phyloP scores from a whole-genome alignment of 192 early-diverging fungal genomes.

The Coemansia sp. region DNA sequence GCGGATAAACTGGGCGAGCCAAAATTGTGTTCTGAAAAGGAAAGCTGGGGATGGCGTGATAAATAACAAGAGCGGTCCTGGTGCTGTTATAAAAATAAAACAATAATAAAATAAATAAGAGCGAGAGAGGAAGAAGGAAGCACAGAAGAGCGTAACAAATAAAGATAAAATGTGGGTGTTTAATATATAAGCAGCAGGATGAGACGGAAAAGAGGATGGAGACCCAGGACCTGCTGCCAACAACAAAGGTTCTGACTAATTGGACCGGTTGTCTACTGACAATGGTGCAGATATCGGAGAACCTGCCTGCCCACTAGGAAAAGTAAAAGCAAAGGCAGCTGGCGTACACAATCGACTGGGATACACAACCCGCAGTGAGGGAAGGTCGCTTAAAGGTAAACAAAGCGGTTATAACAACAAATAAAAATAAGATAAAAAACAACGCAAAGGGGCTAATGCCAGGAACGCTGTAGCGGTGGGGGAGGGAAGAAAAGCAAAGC shows the following conservation, averaged over 20 bases:
- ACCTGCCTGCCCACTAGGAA: background rate
- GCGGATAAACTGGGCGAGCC: background rate
- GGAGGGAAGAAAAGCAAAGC: too few species aligned
- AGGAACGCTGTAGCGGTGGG: background rate
- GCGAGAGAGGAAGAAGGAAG: background rate
- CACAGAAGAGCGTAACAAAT: background rate
- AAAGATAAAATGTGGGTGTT: background rate
- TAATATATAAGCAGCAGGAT: conserved; percentile 4
- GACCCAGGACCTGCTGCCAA: background rate
- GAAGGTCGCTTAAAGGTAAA: background rate
- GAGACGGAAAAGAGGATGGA: conserved; percentile 8
- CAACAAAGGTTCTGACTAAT: background rate
- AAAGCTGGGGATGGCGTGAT: background rate
- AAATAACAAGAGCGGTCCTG: background rate
- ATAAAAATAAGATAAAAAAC: background rate
- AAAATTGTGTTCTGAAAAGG: conserved; percentile 1
- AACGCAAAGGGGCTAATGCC: background rate
- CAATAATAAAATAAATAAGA: background rate
- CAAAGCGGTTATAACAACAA: background rate
- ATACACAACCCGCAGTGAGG: background rate
- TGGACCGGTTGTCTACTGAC: background rate
- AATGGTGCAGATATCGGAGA: conserved; percentile 1
- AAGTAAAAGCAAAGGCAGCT: background rate
- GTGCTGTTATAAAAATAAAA: too few species aligned
- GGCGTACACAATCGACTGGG: background rate